phyloP scores from a whole-genome alignment of 805 yeast genomes.

The Blastobotrys americana region DNA sequence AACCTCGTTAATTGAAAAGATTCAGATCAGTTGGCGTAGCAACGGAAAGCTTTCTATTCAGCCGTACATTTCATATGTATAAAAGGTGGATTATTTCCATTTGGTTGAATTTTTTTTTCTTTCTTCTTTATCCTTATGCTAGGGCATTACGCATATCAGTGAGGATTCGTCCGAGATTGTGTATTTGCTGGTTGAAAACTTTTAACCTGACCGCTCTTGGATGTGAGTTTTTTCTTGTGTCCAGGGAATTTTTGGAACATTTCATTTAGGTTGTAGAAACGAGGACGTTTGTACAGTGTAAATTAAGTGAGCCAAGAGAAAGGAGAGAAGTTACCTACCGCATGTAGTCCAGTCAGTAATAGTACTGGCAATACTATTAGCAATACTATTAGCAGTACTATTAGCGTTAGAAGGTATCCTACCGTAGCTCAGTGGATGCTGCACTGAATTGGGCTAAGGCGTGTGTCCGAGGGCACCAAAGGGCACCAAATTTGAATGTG shows the following conservation, averaged over 20 bases:
- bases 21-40: background rate
- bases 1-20: background rate
- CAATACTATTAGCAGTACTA: too few relatives aligned
- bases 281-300: conserved; percentile 3
- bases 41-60: background rate
- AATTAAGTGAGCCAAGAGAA: background rate
- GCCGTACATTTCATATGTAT: conserved; percentile 4
- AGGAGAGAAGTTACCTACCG: background rate
- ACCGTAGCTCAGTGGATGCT: background rate
- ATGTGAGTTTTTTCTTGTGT: conserved; percentile 13
- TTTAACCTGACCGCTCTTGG: conserved; percentile 75
- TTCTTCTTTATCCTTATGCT: conserved; percentile 83
- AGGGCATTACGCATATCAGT: conserved; percentile 99
- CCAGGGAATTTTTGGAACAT: conserved; percentile 33
- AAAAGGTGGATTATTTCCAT: conserved; percentile 4
- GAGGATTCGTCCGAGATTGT: conserved; percentile 99
- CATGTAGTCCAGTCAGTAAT: too few relatives aligned
- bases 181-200: conserved; percentile 99
- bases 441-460: background rate
- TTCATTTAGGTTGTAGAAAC: conserved; percentile 1
- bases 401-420: too few relatives aligned
- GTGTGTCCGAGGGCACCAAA: too few relatives aligned
- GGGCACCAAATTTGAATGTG: too few relatives aligned
- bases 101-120: conserved; percentile 6
- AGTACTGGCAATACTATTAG: too few relatives aligned